Base-by-base conservation (phyloP, 139 green algal genomes). In the Spirogloea muscicola region DNA sequence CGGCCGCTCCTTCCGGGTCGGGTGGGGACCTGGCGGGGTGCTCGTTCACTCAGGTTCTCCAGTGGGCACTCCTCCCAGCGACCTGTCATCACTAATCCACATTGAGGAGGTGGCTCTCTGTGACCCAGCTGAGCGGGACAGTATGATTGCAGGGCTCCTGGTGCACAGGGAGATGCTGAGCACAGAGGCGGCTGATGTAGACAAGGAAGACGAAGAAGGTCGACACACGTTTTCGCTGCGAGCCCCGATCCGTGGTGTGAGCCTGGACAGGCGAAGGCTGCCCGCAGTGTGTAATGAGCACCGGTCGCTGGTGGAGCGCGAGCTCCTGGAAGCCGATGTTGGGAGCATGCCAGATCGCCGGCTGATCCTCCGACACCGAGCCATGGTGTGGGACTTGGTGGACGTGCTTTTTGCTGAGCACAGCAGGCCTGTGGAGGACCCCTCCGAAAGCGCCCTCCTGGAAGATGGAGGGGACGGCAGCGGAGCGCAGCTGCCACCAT, bases 311-410 rank as follows among this genome's bases (percentile, higher is more conserved):
- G 25, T n/a, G 55, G 31, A 10, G 49, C 49, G 36, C 25, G 27
- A 31, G 48, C 10, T n/a, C 40, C 25, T 21, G 34, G 10, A 7
- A 60, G 49, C 33, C 48, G 66, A 36, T 29, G 25, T 34, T 38
- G 66, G 33, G 34, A n/a, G 39, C 18, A n/a, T 2, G 51, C 9
- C 44, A 16, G 34, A 18, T 2, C n/a, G 34, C 0, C 16, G 0
- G 42, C 57, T 48, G 18, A 57, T 80, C 34, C 57, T 86, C 49
- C 65, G 58, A 21, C 85, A 91, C 64, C 82, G 90, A 76, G 52
- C 66, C 0, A 80, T 87, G 42, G 81, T 85, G 31, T 95, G 90
- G 90, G 72, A 86, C 65, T 80, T 95, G 44, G 1, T 94, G 10
- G 58, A 89, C 43, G 82, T 86, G 43, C 79, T 90, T 21, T 90